Base-by-base conservation (phyloP, 2,329 filamentous ascomycete species). In the Talaromyces sp. region DNA sequence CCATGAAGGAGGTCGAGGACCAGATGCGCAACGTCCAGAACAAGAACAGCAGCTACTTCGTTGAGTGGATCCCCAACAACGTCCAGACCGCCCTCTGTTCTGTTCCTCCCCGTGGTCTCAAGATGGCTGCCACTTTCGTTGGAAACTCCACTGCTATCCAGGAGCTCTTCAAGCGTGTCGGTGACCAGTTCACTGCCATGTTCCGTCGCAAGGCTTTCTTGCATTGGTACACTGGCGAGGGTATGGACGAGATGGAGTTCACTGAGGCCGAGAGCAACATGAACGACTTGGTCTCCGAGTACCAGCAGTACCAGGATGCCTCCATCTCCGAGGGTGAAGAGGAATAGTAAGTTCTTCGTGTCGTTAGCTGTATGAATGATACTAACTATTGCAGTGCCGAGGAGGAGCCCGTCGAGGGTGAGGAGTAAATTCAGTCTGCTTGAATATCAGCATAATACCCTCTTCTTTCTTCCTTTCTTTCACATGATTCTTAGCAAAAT, bases 201-300 rank as follows among this genome's bases (percentile, higher is more conserved):
- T 99, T 99, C 90, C 89, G 95, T 85, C 93, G 95, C 85, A 99
- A 98, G 91, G 95, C 95, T 89, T 99, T 99, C 93, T 92, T 99
- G 89, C 95, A 98, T 87, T 99, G 95, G 95, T 99, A 99, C 86
- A 99, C 95, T 89, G 93, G 93, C 79, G 95, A 99, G 88, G 95
- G 95, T 85, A 99, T 99, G 95, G 95, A 99, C 84, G 95, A 99
- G 90, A 98, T 99, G 95, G 95, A 99, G 86, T 99, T 99, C 87
- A 99, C 95, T 79, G 95, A 99, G 88, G 95, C 95, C 75, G 95
- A 99, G 90, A 96, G 92, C 84, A 99, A 99, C 88, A 98, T 99
- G 95, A 98, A 99, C 87, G 95, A 99, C 83, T 86, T 99, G 79
- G 94, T 99, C 76, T 96, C 93, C 68, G 95, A 99, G 84, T 99